Evolutionary conservation across 768 basidiomycete genomes (phyloP), one percentile per base, ranked within the genome.

Genomic region (Tricholoma sp.): DNA sequence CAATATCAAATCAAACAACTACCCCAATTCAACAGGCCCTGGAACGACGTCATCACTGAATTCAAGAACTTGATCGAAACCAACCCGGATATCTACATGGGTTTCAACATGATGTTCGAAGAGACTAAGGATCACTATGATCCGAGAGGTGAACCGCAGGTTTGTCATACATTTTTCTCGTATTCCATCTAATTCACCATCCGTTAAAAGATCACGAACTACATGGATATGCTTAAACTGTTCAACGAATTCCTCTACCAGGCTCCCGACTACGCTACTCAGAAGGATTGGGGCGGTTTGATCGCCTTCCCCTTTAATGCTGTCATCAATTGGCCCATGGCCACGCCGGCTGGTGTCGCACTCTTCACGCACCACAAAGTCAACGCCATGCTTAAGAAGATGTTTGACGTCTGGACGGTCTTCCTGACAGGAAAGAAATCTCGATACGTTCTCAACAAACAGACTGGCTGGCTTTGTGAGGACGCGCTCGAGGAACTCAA

Each of bases 341-440:
- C 60, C 20, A 63, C 65, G 1, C 8, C 50, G 10, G 67, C 61
- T 1, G 52, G 57, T 2, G 56, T 63, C 39, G 51, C 47, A 1
- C 32, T 56, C 1, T 68, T 69, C 49, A 59, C 61, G 24, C 54
- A 62, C 17, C 45, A 49, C 20, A 55, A 62, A 17, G 66, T 63
- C 18, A 52, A 61, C n/a, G 47, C 48, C 18, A 56, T 55, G 29
- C 55, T 66, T 37, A 62, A 61, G 37, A 52, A 57, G 36, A 66
- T 83, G 45, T 74, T 82, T 57, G 66, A 75, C 51, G 67, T 66
- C 18, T 84, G 81, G 81, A 67, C 72, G n/a, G 58, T 55, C 11
- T 82, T 70, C 68, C 74, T 84, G 45, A 60, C 63, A 15, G 76
- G 78, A 3, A 66, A 72, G 6, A 71, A 61, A 4, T 81, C 80